phyloP scores from a whole-genome alignment of 2,329 filamentous ascomycete genomes.

The Sporothrix euskadiensis region DNA sequence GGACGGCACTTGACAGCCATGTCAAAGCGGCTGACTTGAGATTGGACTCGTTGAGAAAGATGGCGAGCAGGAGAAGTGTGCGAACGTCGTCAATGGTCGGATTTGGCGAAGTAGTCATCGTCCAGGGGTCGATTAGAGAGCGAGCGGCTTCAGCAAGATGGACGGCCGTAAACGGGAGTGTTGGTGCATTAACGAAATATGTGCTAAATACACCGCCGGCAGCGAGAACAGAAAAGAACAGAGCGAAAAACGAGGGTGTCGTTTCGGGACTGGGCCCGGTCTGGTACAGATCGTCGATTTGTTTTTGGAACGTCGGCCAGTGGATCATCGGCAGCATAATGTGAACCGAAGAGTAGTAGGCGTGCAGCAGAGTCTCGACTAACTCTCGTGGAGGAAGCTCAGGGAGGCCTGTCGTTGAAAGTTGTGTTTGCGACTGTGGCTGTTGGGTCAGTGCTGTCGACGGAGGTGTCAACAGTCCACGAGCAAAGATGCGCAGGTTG shows the following conservation, averaged over 20 bases:
- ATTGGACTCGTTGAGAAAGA: conserved; percentile 85
- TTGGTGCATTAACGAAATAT: conserved; percentile 52
- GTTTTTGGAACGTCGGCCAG: conserved; percentile 77
- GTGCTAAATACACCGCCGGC: conserved; percentile 79
- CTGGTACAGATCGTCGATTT: conserved; percentile 73
- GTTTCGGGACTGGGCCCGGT: background rate
- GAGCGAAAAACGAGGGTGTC: conserved; percentile 66
- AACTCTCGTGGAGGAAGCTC: conserved; percentile 69
- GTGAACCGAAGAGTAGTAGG: conserved; percentile 77
- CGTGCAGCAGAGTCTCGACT: conserved; percentile 70
- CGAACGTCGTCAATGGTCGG: conserved; percentile 72
- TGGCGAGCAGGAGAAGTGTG: conserved; percentile 68
- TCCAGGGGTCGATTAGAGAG: conserved; percentile 73
- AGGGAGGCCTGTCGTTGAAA: conserved; percentile 49
- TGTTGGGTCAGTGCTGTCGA: background rate
- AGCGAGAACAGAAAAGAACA: conserved; percentile 82
- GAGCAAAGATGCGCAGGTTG: conserved; percentile 72
- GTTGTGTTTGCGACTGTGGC: background rate
- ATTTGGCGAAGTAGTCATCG: conserved; percentile 45
- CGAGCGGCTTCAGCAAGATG: conserved; percentile 72
- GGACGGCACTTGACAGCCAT: conserved; percentile 78
- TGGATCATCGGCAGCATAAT: conserved; percentile 82
- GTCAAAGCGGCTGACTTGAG: conserved; percentile 81
- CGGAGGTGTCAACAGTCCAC: conserved; percentile 78
- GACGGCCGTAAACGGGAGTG: conserved; percentile 56